These are phyloP conservation scores for Xerocomus spinulosus DNA, from an alignment of 768 basidiomycete genomes.

Conservation along the genomic window DNA sequence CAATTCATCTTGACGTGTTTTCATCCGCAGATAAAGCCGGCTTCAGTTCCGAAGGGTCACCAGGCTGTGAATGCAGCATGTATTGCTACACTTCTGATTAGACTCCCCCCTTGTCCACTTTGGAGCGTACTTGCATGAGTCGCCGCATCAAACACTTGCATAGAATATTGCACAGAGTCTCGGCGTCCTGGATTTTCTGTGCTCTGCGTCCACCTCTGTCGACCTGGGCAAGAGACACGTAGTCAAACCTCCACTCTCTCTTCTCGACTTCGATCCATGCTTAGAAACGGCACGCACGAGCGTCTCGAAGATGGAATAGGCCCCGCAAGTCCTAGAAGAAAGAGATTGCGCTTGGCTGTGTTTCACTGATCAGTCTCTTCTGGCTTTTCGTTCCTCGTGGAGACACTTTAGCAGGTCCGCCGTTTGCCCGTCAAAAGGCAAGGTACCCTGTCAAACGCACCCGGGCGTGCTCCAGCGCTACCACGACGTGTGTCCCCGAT, in stretches of 20 bases:
- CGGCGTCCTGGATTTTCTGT: slow-evolving; percentile 21
- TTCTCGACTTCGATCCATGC: slow-evolving; percentile 17
- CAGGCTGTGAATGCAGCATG: slow-evolving; percentile 37
- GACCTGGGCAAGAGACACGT: slow-evolving; percentile 20
- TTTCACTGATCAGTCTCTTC: slow-evolving; percentile 51
- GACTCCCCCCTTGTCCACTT: slow-evolving; percentile 36
- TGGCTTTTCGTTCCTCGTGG: slow-evolving; percentile 60
- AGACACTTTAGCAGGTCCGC: slow-evolving; percentile 18
- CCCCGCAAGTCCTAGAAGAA: slow-evolving; percentile 49
- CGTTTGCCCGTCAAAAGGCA: slow-evolving; percentile 18
- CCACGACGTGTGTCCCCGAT: slow-evolving; percentile 41
- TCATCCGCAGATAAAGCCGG: too few relatives aligned
- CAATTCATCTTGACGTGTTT: too few relatives aligned
- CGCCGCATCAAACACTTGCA: too few relatives aligned
- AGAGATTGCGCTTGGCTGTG: slow-evolving; percentile 59
- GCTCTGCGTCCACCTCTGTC: slow-evolving; percentile 27
- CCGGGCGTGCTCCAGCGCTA: neutral
- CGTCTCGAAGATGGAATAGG: slow-evolving; percentile 61
- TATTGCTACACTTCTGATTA: slow-evolving; percentile 26
- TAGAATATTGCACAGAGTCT: too few relatives aligned
- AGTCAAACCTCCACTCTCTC: slow-evolving; percentile 16
- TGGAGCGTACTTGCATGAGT: slow-evolving; percentile 56
- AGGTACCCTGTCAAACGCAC: slow-evolving; percentile 11
- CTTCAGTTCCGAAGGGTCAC: too few relatives aligned
- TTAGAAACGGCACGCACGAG: slow-evolving; percentile 47